These are phyloP conservation scores for Triangularia verruculosa DNA, from an alignment of 2,329 filamentous ascomycete genomes.

Conservation along the genomic window DNA sequence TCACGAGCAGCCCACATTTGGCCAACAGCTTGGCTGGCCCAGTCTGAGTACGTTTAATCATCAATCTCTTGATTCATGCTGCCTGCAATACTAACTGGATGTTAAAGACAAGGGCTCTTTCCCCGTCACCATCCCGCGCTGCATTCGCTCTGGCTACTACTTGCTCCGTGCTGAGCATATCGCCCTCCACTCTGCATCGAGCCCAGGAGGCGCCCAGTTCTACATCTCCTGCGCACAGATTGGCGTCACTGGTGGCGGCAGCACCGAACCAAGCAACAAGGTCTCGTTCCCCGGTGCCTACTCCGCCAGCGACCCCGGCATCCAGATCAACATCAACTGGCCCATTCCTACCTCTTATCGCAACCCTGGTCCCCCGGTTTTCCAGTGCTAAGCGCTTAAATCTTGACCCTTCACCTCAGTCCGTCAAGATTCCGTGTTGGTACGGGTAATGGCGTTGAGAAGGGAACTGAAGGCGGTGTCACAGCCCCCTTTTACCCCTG, in stretches of 20 bases:
- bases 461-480: not conserved
- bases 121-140: constrained; percentile 41
- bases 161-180: constrained; percentile 49
- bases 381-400: constrained; percentile 21
- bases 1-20: constrained; percentile 41
- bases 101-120: constrained; percentile 34
- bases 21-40: constrained; percentile 40
- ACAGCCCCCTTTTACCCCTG: not conserved
- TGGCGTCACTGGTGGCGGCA: constrained; percentile 41
- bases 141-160: constrained; percentile 45
- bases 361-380: constrained; percentile 29
- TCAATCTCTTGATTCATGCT: not conserved
- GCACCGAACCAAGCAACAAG: constrained; percentile 35
- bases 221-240: constrained; percentile 45
- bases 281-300: constrained; percentile 45
- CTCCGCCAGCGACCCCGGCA: constrained; percentile 40
- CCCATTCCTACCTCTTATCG: constrained; percentile 40
- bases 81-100: not conserved
- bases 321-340: constrained; percentile 45
- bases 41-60: constrained; percentile 33
- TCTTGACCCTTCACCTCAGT: not conserved
- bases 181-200: constrained; percentile 42
- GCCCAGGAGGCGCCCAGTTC: constrained; percentile 43
- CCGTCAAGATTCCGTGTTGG: too few species aligned
- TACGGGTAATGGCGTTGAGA: not conserved